Conservation (phyloP, 1,284 basidiomycete species). For the Peniophora sp. region DNA sequence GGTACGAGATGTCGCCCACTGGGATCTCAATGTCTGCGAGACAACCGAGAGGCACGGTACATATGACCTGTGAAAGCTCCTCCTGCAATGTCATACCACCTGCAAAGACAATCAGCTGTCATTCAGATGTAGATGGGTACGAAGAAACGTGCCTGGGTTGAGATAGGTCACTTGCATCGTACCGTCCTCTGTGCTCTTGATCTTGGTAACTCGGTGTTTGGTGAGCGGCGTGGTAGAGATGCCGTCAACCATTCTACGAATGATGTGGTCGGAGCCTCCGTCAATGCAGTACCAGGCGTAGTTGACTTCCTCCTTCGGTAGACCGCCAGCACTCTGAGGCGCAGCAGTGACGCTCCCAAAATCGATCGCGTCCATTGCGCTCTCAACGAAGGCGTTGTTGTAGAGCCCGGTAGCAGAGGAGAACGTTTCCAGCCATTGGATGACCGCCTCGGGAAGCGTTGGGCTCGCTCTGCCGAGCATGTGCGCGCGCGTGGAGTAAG, state of each 20-base stretch:
- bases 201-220: no score
- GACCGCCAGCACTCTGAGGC: no score
- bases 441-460: constrained; percentile 7
- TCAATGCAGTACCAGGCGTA: not conserved
- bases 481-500: constrained; percentile 16
- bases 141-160: no score
- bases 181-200: no score
- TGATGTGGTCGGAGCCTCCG: no score
- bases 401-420: constrained; percentile 17
- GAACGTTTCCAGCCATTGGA: constrained; percentile 21
- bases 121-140: not conserved
- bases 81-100: no score
- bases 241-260: no score
- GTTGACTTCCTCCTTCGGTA: not conserved
- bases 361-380: constrained; percentile 1
- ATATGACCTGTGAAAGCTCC: constrained; percentile 22
- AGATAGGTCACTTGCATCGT: no score
- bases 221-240: no score
- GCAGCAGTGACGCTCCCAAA: no score
- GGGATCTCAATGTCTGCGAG: constrained; percentile 20
- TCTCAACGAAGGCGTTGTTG: constrained; percentile 15
- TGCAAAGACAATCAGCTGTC: not conserved
- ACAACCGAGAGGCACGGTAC: constrained; percentile 19
- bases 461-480: constrained; percentile 7
- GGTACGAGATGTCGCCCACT: constrained; percentile 14